Conservation (phyloP, 208 protist species). For the Willaertia magna region DNA sequence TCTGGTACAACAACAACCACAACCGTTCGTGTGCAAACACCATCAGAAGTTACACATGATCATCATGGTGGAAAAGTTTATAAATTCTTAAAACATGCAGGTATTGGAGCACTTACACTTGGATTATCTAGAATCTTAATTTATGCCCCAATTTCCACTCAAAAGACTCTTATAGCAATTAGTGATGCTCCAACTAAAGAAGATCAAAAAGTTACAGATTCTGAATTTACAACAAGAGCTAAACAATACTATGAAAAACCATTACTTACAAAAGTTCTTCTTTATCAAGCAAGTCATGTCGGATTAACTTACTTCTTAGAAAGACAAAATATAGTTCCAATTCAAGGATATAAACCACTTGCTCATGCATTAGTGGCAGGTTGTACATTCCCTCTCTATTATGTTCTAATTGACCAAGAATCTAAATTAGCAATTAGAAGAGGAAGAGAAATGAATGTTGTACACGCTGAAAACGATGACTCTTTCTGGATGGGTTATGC, state of each 20-base stretch:
- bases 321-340: background rate
- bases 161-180: background rate
- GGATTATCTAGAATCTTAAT: background rate
- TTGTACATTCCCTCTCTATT: background rate
- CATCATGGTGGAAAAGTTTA: too few relatives aligned
- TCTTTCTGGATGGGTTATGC: background rate
- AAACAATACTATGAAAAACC: background rate
- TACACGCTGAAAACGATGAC: background rate
- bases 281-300: background rate
- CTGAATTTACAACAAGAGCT: background rate
- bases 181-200: background rate
- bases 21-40: too few relatives aligned
- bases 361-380: background rate
- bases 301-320: background rate
- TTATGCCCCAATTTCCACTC: background rate
- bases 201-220: background rate
- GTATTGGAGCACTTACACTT: background rate
- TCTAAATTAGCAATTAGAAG: background rate
- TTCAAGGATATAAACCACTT: background rate
- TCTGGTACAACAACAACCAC: too few relatives aligned
- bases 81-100: background rate
- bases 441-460: background rate
- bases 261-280: background rate
- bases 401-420: background rate
- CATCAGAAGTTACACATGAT: too few relatives aligned